phyloP scores from a whole-genome alignment of 495 filamentous ascomycete species.

The Polyplosphaeria fusca region DNA sequence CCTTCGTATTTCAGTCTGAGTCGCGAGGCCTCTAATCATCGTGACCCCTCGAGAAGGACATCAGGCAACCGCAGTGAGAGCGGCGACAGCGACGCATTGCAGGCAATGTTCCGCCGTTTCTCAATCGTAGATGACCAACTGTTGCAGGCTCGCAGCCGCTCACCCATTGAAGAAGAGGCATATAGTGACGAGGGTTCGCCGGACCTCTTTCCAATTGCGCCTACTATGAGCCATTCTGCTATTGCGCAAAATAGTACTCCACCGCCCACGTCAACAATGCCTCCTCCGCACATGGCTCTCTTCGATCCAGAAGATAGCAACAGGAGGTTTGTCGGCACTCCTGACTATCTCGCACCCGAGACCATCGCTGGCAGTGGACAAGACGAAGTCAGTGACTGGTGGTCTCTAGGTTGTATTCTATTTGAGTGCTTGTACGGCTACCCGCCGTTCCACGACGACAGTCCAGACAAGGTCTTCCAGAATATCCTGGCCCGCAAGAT shows the following conservation, averaged over 20 bases:
- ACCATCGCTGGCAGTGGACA: constrained; percentile 93
- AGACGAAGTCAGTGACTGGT: constrained; percentile 99
- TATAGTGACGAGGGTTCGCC: constrained; percentile 67
- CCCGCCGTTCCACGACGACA: constrained; percentile 87
- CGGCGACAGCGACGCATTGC: constrained; percentile 78
- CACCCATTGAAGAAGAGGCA: constrained; percentile 67
- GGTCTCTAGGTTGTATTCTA: constrained; percentile 95
- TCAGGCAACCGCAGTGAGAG: constrained; percentile 92
- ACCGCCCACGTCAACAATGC: constrained; percentile 69
- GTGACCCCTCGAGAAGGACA: constrained; percentile 72
- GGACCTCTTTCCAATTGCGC: constrained; percentile 62
- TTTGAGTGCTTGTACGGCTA: constrained; percentile 93
- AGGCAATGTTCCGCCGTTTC: constrained; percentile 78
- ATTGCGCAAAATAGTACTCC: constrained; percentile 52
- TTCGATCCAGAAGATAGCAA: constrained; percentile 94
- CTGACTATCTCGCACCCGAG: constrained; percentile 95
- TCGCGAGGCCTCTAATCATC: constrained; percentile 59
- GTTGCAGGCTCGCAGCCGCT: constrained; percentile 41
- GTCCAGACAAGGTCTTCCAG: constrained; percentile 92
- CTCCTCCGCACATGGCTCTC: constrained; percentile 90
- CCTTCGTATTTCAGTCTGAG: constrained; percentile 91
- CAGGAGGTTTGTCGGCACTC: constrained; percentile 91
- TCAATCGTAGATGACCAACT: constrained; percentile 65
- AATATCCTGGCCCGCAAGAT: constrained; percentile 89
- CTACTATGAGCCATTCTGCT: constrained; percentile 46